These are phyloP conservation scores for Volvox africanus DNA, from an alignment of 139 green algal species.

Conservation along the genomic window DNA sequence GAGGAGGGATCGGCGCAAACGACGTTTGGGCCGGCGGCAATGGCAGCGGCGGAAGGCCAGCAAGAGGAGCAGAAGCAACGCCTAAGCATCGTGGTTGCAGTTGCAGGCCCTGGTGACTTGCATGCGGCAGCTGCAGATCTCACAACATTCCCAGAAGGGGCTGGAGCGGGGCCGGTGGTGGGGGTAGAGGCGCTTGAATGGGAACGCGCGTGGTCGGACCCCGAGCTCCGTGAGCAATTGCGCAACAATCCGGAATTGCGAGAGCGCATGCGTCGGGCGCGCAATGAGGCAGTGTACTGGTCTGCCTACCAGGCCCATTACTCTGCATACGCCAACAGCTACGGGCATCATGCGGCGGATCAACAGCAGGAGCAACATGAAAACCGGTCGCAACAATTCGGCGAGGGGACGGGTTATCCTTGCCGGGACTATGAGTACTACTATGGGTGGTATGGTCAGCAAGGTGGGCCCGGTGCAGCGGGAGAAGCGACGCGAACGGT, in stretches of 20 bases:
- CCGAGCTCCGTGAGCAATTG: constrained; percentile 10
- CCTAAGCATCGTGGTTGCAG: too few relatives aligned
- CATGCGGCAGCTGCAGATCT: background rate
- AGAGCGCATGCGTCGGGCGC: background rate
- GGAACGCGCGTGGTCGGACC: constrained; percentile 11
- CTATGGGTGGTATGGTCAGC: constrained; percentile 28
- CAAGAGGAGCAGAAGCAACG: background rate
- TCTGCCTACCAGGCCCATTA: constrained; percentile 26
- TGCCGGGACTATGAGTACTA: background rate
- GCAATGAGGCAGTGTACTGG: constrained; percentile 16
- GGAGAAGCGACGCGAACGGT: background rate
- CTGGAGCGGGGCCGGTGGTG: background rate
- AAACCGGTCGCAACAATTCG: too few relatives aligned
- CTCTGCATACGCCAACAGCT: constrained; percentile 24
- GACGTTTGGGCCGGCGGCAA: background rate
- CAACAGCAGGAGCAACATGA: constrained; percentile 17
- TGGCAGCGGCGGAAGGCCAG: background rate
- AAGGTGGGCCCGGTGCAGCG: background rate
- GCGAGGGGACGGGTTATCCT: background rate
- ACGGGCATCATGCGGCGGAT: background rate
- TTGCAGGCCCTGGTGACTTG: background rate
- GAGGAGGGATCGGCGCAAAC: background rate
- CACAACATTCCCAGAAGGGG: too few relatives aligned
- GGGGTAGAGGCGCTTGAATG: background rate
- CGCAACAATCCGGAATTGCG: background rate